Evolutionary conservation across 169 alveolate genomes (phyloP).

Genomic region (Eimeria maxima): DNA sequence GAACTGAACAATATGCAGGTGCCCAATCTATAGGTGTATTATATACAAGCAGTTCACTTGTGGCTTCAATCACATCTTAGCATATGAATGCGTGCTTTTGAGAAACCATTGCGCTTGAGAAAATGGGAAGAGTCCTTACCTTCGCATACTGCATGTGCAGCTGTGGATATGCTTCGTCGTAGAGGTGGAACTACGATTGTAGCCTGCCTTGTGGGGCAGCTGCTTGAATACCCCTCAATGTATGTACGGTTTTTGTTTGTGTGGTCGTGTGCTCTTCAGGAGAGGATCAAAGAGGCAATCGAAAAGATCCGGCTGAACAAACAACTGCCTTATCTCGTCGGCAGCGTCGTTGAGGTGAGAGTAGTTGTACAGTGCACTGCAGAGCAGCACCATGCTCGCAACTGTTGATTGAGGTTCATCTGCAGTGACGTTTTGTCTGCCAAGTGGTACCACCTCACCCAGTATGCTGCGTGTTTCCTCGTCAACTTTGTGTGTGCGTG

Average conservation of each 20-base stretch:
- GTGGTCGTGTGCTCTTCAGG: slow-evolving; percentile 38
- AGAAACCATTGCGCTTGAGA: neutral
- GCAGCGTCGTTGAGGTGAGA: slow-evolving; percentile 98
- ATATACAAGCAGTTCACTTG: neutral
- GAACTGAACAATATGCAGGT: slow-evolving; percentile 83
- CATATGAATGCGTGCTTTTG: neutral
- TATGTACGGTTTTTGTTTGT: neutral
- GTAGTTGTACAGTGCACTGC: slow-evolving; percentile 66
- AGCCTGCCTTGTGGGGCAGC: too few species aligned
- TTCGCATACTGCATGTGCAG: neutral
- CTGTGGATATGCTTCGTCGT: neutral
- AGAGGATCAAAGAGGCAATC: slow-evolving; percentile 88
- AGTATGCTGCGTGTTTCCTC: neutral
- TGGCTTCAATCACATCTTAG: neutral
- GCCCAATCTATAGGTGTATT: neutral
- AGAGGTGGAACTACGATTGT: neutral
- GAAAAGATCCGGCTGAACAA: slow-evolving; percentile 97
- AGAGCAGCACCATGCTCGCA: neutral
- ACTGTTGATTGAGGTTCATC: neutral
- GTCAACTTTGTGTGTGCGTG: neutral
- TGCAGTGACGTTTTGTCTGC: neutral
- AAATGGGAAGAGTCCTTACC: neutral
- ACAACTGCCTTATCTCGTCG: slow-evolving; percentile 99
- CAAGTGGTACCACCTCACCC: neutral
- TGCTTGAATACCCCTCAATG: neutral